Base-by-base conservation (phyloP, 768 basidiomycete species). In the Suillus bovinus region DNA sequence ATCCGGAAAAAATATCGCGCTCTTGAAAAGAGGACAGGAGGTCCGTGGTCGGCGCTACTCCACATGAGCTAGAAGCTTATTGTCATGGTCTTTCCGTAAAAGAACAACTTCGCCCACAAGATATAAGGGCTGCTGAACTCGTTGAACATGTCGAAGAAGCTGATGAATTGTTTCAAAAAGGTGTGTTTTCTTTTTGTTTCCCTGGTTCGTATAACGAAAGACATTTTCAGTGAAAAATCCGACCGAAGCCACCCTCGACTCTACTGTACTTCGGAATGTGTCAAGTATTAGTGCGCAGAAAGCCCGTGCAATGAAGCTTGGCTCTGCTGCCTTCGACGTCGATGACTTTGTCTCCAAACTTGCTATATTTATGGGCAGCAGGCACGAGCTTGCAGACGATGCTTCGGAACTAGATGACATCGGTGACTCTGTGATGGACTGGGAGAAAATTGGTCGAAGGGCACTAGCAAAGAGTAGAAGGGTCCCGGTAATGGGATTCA, bases 261-360 rank as follows among this genome's bases (percentile, higher is more conserved):
- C 96, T 0, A 81, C 84, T 46, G 82, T 96, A 27, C 84, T 99
- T 31, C 75, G 91, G 2, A 84, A 86, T 71, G 86, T 90, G 13
- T 89, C 93, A 4, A 89, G 86, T 63, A 85, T 93, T 68, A 86
- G 90, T 49, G 89, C 92, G 2, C 87, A 89, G 67, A 90, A 96
- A 71, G 95, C 95, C n/a, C 90, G 93, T 34, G 87, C 88, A 34
- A 89, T 96, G 86, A 94, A 93, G 73, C 86, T 93, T 0, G 93
- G 92, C 59, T 85, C 86, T 0, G 91, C 92, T 60, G 87, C 89
- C 16, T 99, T 99, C 70, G 96, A 99, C 70, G 79, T 91, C 44
- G 94, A 96, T 66, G 95, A 98, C 60, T 98, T 96, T 68, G 79
- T 99, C 59, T 75, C 85, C 7, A 89, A 89, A 68, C 79, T 94